Conservation (phyloP, 1,284 basidiomycete species). For the Ustilago tritici region DNA sequence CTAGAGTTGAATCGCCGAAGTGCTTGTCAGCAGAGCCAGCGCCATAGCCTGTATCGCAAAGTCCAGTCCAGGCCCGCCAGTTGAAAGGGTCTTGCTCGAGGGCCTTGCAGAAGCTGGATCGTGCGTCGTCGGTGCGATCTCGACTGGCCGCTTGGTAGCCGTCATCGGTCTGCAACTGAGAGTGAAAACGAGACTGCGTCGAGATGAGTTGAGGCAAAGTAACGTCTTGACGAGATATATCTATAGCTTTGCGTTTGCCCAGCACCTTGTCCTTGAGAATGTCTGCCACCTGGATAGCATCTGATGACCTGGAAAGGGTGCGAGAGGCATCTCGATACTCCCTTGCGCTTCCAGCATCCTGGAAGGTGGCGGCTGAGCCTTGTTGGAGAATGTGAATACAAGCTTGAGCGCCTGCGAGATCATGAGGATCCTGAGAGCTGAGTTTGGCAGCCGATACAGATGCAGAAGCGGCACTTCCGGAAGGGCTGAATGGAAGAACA, state of each 20-base stretch:
- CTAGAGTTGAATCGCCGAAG: conserved; percentile 18
- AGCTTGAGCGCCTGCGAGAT: conserved; percentile 55
- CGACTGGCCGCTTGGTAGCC: conserved; percentile 51
- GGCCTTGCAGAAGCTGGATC: conserved; percentile 39
- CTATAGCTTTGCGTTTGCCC: conserved; percentile 39
- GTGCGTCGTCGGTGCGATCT: conserved; percentile 47
- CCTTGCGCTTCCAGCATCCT: conserved; percentile 55
- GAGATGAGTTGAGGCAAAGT: conserved; percentile 15
- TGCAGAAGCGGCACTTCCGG: conserved; percentile 43
- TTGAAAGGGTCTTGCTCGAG: conserved; percentile 55
- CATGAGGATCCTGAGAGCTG: conserved; percentile 41
- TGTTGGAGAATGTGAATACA: conserved; percentile 62
- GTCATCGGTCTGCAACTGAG: conserved; percentile 54
- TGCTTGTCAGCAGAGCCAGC: conserved; percentile 17
- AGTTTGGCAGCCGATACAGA: conserved; percentile 33
- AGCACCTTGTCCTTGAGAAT: conserved; percentile 30
- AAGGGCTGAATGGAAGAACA: conserved; percentile 60
- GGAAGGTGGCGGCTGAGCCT: conserved; percentile 53
- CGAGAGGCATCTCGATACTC: conserved; percentile 62
- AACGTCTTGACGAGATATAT: background rate
- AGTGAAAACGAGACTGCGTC: conserved; percentile 26
- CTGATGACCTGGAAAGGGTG: conserved; percentile 49
- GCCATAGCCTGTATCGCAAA: conserved; percentile 59
- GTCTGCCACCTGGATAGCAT: conserved; percentile 53
- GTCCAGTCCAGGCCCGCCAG: conserved; percentile 62